A percentile compares a stretch with the other conserved stretches of the same genome.
Conservation (phyloP, 1,139 yeast species). For the Candida pseudocylindracea region DNA sequence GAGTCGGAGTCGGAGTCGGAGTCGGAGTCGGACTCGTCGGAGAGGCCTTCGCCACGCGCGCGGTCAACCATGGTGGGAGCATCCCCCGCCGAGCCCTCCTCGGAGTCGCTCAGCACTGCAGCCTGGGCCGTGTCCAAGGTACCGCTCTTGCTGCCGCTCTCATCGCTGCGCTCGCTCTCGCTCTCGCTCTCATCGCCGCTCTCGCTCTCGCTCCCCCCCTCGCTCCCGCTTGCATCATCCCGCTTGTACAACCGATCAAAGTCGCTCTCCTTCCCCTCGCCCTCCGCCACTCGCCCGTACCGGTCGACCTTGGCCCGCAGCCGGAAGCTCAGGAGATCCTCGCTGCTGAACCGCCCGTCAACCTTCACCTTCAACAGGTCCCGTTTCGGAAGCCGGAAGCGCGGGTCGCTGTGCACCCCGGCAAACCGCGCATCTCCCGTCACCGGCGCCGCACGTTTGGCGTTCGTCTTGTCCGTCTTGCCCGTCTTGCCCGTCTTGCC, state of each 20-base stretch:
- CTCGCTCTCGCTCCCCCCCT: constrained; percentile 4
- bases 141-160: no score
- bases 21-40: constrained; percentile 8
- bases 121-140: no score
- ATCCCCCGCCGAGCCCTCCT: constrained; percentile 6
- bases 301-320: constrained; percentile 52
- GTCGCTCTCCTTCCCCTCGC: constrained; percentile 11
- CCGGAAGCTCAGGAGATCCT: constrained; percentile 41
- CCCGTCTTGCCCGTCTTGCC: constrained; percentile 1
- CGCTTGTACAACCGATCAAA: constrained; percentile 35
- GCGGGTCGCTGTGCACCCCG: constrained; percentile 67
- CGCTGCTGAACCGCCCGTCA: constrained; percentile 67
- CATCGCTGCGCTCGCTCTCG: neutral
- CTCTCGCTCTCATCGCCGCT: constrained; percentile 5
- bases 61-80: constrained; percentile 17
- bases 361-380: constrained; percentile 55
- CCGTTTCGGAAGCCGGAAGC: constrained; percentile 56
- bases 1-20: constrained; percentile 11
- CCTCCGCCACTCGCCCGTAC: constrained; percentile 56
- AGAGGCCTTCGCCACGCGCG: constrained; percentile 46
- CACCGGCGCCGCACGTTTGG: no score
- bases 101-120: no score
- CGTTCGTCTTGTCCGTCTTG: neutral
- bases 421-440: constrained; percentile 27
- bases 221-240: constrained; percentile 12